A percentile compares a stretch with the other conserved stretches of the same genome.
These are phyloP conservation scores for Arthrobotrys pseudoclavata DNA, from an alignment of 2,329 filamentous ascomycete genomes.

Conservation along the genomic window DNA sequence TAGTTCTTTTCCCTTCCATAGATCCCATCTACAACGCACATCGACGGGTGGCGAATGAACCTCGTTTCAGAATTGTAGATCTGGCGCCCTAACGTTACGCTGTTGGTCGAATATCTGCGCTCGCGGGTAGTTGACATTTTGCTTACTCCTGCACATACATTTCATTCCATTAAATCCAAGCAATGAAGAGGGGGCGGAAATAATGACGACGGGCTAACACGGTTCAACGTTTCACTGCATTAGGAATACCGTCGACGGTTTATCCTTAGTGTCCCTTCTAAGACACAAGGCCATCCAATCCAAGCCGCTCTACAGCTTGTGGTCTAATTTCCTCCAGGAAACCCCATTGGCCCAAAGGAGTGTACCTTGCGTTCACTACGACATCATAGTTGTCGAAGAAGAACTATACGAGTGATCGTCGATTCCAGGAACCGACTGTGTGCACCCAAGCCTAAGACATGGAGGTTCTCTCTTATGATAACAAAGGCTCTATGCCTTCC, in stretches of 20 bases:
- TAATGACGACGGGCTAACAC: conserved; percentile 52
- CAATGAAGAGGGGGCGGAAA: conserved; percentile 6
- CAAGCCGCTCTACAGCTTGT: conserved; percentile 20
- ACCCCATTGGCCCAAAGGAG: conserved; percentile 10
- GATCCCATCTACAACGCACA: conserved; percentile 34
- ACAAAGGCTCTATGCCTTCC: conserved; percentile 56
- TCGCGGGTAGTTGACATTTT: conserved; percentile 23
- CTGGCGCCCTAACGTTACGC: conserved; percentile 35
- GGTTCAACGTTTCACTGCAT: conserved; percentile 20
- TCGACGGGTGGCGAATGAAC: conserved; percentile 51
- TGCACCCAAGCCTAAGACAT: conserved; percentile 31
- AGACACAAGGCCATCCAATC: conserved; percentile 32
- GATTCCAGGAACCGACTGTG: conserved; percentile 33
- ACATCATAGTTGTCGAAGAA: conserved; percentile 54
- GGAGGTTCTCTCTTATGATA: conserved; percentile 47
- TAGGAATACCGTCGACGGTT: conserved; percentile 24
- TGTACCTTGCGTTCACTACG: conserved; percentile 53
- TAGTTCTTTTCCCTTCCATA: background rate
- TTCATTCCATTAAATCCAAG: conserved; percentile 7
- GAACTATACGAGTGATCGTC: conserved; percentile 35
- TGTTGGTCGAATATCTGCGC: conserved; percentile 50
- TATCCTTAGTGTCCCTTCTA: conserved; percentile 23
- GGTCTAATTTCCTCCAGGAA: background rate
- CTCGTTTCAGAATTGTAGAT: conserved; percentile 57
- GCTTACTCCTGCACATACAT: conserved; percentile 3